Evolutionary conservation across 805 yeast genomes (phyloP), one percentile per base, ranked within the genome.

Genomic region (Ogataea degrootiae): DNA sequence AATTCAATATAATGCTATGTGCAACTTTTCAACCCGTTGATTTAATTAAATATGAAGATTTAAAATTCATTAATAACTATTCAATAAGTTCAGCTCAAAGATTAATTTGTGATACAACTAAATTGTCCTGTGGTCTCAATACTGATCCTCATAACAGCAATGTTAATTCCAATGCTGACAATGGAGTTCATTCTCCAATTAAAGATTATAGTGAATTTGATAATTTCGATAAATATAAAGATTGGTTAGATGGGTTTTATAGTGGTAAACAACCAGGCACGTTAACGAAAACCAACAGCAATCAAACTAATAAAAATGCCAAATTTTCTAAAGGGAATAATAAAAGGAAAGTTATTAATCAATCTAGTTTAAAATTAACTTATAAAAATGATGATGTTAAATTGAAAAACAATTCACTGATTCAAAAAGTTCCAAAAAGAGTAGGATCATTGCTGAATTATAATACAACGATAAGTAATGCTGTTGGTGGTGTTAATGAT

Each of bases 1-100:
- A 44, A 9, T 47, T 46, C 34, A 55, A 58, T 39, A 46, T 58
- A 35, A 49, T 60, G 29, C 42, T 61, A 3, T 54, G 61, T 44
- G 63, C 65, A 5, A 56, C 61, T 6, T 47, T 57, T 37, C 59
- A 57, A 40, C 66, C 66, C n/a, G 49, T 46, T 17, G 59, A 61
- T 34, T 50, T 61, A 3, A 34, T 55, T 34, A 43, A 52, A 39
- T 59, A 60, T 38, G 66, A 61, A 38, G 63, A 62, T 42, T 41
- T 47, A 26, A 54, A 56, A 40, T 58, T 58, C 37, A 29, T 55
- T 17, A 43, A 38, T 21, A 49, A 46, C 19, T 45, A 42, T 39
- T 45, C 57, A 15, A 41, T 53, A 2, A 22, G 39, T 5, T 36
- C 41, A 6, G 57, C 58, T 1, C 54, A 53, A 37, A 53, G 48